Evolutionary conservation across 1,284 basidiomycete species (phyloP).

Genomic region (Rhodotorula sp.): DNA sequence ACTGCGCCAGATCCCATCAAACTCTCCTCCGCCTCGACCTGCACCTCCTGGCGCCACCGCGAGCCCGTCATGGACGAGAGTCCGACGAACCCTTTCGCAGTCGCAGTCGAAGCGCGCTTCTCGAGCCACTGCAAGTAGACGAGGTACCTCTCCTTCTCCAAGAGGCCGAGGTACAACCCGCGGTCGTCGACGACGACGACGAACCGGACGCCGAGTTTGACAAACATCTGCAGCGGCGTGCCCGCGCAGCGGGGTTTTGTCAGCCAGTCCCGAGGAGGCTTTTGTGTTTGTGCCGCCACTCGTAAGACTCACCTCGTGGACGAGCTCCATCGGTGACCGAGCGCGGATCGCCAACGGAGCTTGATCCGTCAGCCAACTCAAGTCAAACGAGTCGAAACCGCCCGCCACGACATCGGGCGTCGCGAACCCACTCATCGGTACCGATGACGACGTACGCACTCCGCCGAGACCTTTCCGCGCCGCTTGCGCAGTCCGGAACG

Average conservation of each 20-base stretch:
- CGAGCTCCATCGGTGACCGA: slow-evolving; percentile 35
- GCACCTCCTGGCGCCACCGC: background rate
- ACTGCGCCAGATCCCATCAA: background rate
- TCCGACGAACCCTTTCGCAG: background rate
- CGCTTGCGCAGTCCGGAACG: slow-evolving; percentile 30
- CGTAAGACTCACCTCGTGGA: slow-evolving; percentile 12
- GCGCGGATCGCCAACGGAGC: slow-evolving; percentile 35
- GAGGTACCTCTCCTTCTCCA: slow-evolving; percentile 75
- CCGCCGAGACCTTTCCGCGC: background rate
- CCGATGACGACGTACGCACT: slow-evolving; percentile 36
- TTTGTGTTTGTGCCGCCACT: background rate
- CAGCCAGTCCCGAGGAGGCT: background rate
- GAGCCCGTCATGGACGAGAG: background rate
- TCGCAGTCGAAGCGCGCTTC: slow-evolving; percentile 3
- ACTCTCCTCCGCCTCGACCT: background rate
- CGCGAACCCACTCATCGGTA: slow-evolving; percentile 7
- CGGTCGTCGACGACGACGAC: slow-evolving; percentile 78
- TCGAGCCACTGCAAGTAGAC: slow-evolving; percentile 32
- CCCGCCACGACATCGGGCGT: background rate
- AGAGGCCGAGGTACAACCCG: slow-evolving; percentile 81
- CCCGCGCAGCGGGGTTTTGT: slow-evolving; percentile 58
- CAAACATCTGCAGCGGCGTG: slow-evolving; percentile 64
- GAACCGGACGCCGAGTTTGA: slow-evolving; percentile 86
- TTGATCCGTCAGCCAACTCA: slow-evolving; percentile 48
- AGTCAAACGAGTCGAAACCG: slow-evolving; percentile 45